Evolutionary conservation across 2,329 filamentous ascomycete genomes (phyloP), one percentile per base, ranked within the genome.

Genomic region (Colletotrichum chlorophyti): DNA sequence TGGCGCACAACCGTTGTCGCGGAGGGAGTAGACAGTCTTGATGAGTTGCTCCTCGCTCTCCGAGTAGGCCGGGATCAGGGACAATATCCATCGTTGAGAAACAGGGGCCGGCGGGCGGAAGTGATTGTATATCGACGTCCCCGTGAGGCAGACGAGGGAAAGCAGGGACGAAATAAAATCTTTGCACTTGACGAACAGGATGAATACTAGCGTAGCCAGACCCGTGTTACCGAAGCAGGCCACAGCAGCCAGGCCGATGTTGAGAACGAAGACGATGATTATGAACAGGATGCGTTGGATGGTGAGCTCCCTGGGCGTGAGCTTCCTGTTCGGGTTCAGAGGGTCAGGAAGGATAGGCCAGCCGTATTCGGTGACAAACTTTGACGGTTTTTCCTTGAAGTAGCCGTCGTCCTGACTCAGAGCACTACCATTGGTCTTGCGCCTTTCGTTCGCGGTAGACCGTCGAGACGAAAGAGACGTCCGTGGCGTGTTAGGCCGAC

Each of bases 41-140:
- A 51, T 32, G 26, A 51, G 47, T 19, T 51, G 47, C 19, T 51
- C 47, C 17, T 51, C 47, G 19, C 47, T 51, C 27, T 51, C 47
- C 19, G 47, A 51, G 35, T 51, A 51, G n/a, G 47, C 47, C 9
- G 47, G 47, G 6, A 51, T 51, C 9, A 51, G 47, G 2, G 47
- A 51, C 12, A 51, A 35, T 14, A 51, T 42, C 47, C 47, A 51
- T n/a, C 47, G 47, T 11, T 26, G 47, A 6, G 47, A 51, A 5
- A 51, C 47, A 1, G 47, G 47, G 2, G 35, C 47, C 7, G 47
- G 47, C 14, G 47, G 47, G n/a, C 47, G 47, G 27, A 51, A 51
- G 19, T n/a, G 26, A 4, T n/a, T 27, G 47, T 51, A 32, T 24
- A 51, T 24, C 6, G 47, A 51, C 3, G 47, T 51, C 5, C 35